Evolutionary conservation across 371 early-diverging fungal species (phyloP).

Genomic region (Coemansia sp.): DNA sequence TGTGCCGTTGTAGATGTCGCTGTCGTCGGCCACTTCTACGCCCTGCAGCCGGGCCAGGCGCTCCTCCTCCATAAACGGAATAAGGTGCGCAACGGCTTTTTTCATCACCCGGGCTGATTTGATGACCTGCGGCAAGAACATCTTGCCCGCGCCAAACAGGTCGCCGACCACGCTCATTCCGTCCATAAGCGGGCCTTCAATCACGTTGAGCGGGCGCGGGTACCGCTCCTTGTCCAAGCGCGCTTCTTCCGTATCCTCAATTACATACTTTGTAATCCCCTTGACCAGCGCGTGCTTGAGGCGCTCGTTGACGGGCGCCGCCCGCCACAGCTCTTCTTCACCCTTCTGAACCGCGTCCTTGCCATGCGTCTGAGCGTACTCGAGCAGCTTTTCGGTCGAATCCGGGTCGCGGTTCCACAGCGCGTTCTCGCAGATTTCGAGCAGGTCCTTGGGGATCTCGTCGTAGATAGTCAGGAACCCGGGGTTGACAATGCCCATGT

Average conservation of each 20-base stretch:
- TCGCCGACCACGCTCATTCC: conserved; percentile 94
- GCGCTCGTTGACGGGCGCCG: conserved; percentile 69
- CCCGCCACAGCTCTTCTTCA: conserved; percentile 86
- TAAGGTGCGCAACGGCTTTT: conserved; percentile 90
- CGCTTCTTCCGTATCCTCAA: conserved; percentile 94
- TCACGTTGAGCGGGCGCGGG: conserved; percentile 87
- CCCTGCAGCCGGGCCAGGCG: conserved; percentile 63
- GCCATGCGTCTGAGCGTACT: conserved; percentile 81
- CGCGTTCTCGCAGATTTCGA: conserved; percentile 88
- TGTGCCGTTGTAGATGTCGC: conserved; percentile 74
- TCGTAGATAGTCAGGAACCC: conserved; percentile 92
- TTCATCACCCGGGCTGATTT: conserved; percentile 94
- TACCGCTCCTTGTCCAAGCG: conserved; percentile 66
- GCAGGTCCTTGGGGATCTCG: conserved; percentile 88
- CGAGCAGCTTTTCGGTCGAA: conserved; percentile 86
- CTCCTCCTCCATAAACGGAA: conserved; percentile 89
- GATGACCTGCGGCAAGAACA: conserved; percentile 97
- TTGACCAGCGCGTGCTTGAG: conserved; percentile 83
- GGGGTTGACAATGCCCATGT: conserved; percentile 96
- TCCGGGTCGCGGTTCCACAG: conserved; percentile 87
- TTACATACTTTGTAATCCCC: conserved; percentile 86
- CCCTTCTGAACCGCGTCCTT: conserved; percentile 72
- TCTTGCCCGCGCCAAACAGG: conserved; percentile 90
- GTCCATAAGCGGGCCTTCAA: conserved; percentile 92
- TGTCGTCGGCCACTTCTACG: conserved; percentile 57